A percentile compares a stretch with the other conserved stretches of the same genome.
Conservation (phyloP, 805 yeast genomes). For the Cyberlindnera veronae region DNA sequence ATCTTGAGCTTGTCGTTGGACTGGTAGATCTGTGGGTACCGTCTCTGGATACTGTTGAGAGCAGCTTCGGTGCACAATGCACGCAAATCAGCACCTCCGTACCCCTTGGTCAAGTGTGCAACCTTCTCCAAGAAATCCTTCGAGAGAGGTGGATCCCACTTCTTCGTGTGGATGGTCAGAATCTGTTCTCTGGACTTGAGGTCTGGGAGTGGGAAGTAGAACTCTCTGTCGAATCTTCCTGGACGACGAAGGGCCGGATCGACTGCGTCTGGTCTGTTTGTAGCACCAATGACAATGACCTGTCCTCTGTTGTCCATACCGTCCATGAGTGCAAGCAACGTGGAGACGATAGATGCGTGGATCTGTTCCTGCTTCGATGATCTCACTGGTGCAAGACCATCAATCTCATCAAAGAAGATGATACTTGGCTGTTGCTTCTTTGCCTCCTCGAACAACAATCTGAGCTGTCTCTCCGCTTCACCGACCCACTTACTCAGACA, state of each 20-base stretch:
- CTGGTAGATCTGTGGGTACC: conserved; percentile 88
- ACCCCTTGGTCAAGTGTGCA: conserved; percentile 86
- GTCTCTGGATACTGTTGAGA: conserved; percentile 82
- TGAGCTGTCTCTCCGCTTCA: conserved; percentile 92
- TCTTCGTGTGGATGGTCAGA: conserved; percentile 77
- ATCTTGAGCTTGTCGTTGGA: conserved; percentile 70
- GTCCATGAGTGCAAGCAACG: conserved; percentile 93
- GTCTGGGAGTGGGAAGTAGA: conserved; percentile 93
- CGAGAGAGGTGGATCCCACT: conserved; percentile 78
- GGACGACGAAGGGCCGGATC: conserved; percentile 97
- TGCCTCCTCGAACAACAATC: conserved; percentile 93
- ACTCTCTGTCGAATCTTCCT: conserved; percentile 95
- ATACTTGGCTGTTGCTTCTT: conserved; percentile 93
- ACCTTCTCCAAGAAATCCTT: conserved; percentile 57
- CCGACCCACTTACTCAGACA: conserved; percentile 98
- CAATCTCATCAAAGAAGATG: conserved; percentile 96
- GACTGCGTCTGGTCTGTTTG: conserved; percentile 96
- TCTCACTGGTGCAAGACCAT: conserved; percentile 97
- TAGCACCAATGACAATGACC: conserved; percentile 96
- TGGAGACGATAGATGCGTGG: conserved; percentile 95
- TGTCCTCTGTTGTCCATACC: conserved; percentile 99
- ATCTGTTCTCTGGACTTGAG: conserved; percentile 73
- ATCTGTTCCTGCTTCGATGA: conserved; percentile 97
- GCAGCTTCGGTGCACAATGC: conserved; percentile 97
- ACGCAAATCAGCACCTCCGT: conserved; percentile 95